Percentiles rank a stretch among this genome's conserved stretches.
These are phyloP conservation scores for Arthroderma sp. DNA, from an alignment of 2,329 filamentous ascomycete genomes.

Conservation along the genomic window DNA sequence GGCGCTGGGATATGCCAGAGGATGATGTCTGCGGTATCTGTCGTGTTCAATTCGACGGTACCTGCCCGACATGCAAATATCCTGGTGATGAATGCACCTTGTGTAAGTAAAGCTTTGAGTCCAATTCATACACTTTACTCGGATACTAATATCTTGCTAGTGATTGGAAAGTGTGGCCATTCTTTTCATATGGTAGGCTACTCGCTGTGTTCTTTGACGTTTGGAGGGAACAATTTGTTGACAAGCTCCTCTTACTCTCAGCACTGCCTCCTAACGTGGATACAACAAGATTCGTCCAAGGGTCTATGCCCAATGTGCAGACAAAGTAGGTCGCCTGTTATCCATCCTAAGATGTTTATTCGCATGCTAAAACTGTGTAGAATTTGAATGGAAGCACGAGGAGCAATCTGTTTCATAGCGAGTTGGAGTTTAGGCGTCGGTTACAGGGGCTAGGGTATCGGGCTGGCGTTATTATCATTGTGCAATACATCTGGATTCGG, in stretches of 20 bases:
- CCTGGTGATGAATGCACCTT: slow-evolving; percentile 92
- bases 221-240: background rate
- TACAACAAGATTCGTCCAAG: slow-evolving; percentile 84
- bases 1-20: slow-evolving; percentile 95
- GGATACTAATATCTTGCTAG: slow-evolving; percentile 33
- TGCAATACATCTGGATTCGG: no score
- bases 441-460: no score
- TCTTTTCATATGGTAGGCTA: slow-evolving; percentile 81
- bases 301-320: slow-evolving; percentile 97
- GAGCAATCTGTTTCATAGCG: slow-evolving; percentile 7
- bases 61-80: slow-evolving; percentile 95
- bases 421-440: no score
- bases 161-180: slow-evolving; percentile 92
- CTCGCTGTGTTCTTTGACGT: background rate
- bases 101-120: slow-evolving; percentile 41
- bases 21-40: slow-evolving; percentile 98
- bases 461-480: no score
- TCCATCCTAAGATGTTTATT: background rate
- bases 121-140: background rate
- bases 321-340: slow-evolving; percentile 51
- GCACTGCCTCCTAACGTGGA: slow-evolving; percentile 95
- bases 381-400: slow-evolving; percentile 41
- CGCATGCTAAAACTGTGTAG: slow-evolving; percentile 19
- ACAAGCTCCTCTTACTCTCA: slow-evolving; percentile 26
- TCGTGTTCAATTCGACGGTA: slow-evolving; percentile 93